A percentile compares a stretch with the other conserved stretches of the same genome.
These are phyloP conservation scores for Paspalum notatum DNA, from an alignment of 176 grass and related monocot species.

Conservation along the genomic window DNA sequence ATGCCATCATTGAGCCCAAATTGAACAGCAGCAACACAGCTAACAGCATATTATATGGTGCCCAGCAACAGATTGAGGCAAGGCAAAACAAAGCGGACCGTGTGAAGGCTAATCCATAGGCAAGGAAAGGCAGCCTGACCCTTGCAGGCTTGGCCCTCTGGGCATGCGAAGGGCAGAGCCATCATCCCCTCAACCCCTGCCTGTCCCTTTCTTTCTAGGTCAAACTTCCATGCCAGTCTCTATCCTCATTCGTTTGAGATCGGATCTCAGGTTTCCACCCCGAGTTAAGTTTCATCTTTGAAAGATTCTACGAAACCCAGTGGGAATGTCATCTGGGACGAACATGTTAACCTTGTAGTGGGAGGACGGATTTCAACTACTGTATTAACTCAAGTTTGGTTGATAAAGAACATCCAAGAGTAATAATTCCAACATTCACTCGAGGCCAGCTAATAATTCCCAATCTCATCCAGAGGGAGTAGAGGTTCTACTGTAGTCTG, in stretches of 20 bases:
- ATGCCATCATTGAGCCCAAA: not conserved
- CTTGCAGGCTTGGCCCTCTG: not conserved
- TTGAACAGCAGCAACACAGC: not conserved
- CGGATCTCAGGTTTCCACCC: not conserved
- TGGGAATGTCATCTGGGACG: not conserved
- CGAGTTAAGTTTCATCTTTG: not conserved
- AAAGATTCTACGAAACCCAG: not conserved
- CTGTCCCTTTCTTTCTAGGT: conserved; percentile 16
- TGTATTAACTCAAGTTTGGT: not conserved
- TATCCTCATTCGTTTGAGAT: conserved; percentile 12
- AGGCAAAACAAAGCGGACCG: not conserved
- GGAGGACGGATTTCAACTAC: not conserved
- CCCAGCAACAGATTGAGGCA: not conserved
- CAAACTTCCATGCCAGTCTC: not conserved
- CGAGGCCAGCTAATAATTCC: not conserved
- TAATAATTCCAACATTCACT: not conserved
- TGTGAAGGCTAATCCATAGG: not conserved
- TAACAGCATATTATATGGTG: not conserved
- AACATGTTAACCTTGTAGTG: not conserved
- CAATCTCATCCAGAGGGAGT: not conserved
- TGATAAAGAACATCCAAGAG: not conserved
- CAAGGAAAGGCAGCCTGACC: not conserved
- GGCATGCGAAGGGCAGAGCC: conserved; percentile 1
- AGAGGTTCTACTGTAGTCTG: too few relatives aligned
- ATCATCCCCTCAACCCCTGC: not conserved